These are phyloP conservation scores for Haplosporangium sp. DNA, from an alignment of 371 early-diverging fungal species.

Conservation along the genomic window DNA sequence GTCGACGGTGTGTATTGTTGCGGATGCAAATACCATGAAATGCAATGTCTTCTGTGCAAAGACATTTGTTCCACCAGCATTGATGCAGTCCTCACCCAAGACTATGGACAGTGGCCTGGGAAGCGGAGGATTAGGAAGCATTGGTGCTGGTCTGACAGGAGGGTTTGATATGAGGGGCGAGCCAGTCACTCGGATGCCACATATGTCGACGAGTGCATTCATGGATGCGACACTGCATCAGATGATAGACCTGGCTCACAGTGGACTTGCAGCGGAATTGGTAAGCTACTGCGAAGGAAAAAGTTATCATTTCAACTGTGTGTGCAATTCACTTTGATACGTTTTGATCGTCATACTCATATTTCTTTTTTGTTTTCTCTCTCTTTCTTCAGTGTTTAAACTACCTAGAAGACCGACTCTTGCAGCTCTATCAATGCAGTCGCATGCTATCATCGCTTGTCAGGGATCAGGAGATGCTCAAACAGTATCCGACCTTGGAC, in stretches of 20 bases:
- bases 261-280: slow-evolving; percentile 36
- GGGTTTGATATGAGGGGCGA: slow-evolving; percentile 23
- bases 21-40: slow-evolving; percentile 65
- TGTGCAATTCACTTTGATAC: too few species aligned
- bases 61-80: not conserved
- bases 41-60: slow-evolving; percentile 50
- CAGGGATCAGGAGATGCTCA: slow-evolving; percentile 25
- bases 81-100: slow-evolving; percentile 6
- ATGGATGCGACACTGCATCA: slow-evolving; percentile 39
- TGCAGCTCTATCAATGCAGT: slow-evolving; percentile 39
- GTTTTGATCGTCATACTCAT: not conserved
- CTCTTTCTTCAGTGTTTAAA: slow-evolving; percentile 21
- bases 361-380: not conserved
- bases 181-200: slow-evolving; percentile 25
- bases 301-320: too few species aligned
- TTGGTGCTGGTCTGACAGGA: not conserved
- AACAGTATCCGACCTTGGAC: slow-evolving; percentile 22
- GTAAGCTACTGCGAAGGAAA: slow-evolving; percentile 9
- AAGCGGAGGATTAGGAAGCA: slow-evolving; percentile 2
- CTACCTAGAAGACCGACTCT: slow-evolving; percentile 46
- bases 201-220: slow-evolving; percentile 26
- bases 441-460: slow-evolving; percentile 29
- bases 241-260: slow-evolving; percentile 26
- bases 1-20: slow-evolving; percentile 64
- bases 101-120: slow-evolving; percentile 1